Percentiles rank a stretch among this genome's conserved stretches.
Evolutionary conservation across 257 asterid genomes (phyloP).

Genomic region (Ehretia macrophylla): DNA sequence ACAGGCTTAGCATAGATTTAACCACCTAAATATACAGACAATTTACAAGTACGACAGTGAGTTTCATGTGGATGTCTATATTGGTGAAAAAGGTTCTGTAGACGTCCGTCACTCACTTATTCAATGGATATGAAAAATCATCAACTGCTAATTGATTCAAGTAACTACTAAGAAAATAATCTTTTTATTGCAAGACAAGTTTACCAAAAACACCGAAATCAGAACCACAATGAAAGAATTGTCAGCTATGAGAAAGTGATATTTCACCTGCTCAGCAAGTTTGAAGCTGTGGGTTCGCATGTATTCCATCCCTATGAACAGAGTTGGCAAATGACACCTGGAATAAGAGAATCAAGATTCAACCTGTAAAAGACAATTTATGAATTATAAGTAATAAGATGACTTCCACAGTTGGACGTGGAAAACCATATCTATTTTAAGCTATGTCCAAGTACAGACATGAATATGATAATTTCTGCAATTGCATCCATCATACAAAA

Average conservation of each 20-base stretch:
- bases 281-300: conserved; percentile 98
- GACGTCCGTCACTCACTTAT: too few species aligned
- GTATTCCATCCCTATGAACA: conserved; percentile 97
- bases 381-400: conserved; percentile 16
- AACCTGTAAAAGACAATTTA: conserved; percentile 23
- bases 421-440: conserved; percentile 1
- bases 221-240: conserved; percentile 9
- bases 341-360: conserved; percentile 31
- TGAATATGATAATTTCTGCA: too few species aligned
- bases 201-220: conserved; percentile 3
- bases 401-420: conserved; percentile 12
- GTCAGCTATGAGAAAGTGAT: conserved; percentile 13
- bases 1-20: background rate
- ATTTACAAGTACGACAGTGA: background rate
- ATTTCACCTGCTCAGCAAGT: conserved; percentile 91
- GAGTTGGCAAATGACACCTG: conserved; percentile 96
- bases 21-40: background rate
- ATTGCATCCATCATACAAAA: too few species aligned
- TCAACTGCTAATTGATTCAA: too few species aligned
- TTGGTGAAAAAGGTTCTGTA: too few species aligned
- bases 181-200: background rate
- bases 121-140: too few species aligned
- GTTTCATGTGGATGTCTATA: too few species aligned
- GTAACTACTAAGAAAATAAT: too few species aligned
- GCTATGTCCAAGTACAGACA: background rate